Base-by-base conservation (phyloP, 116 monocot genomes). In the Iris pallida region DNA sequence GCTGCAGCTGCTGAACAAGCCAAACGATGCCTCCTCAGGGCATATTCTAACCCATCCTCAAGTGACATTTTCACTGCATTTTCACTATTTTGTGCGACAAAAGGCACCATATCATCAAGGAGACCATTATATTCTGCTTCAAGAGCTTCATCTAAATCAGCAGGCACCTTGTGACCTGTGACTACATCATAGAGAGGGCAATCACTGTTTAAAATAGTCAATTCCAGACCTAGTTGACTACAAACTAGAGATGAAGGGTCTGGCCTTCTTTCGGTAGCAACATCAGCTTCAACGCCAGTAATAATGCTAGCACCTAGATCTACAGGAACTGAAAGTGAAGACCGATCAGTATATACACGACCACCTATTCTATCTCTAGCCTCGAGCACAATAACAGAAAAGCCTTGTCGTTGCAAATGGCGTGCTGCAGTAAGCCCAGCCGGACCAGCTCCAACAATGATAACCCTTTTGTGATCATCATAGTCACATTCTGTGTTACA, bases 221-320 rank as follows among this genome's bases (percentile, higher is more conserved):
- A 77, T 45, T 93, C 88, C 65, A 93, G 85, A 59, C 98, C 90
- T 47, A 99, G 75, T 64, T 99, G 98, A 52, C 66, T 69, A 76
- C 98, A 99, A 16, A 99, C 82, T 71, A 99, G 72, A 79, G 98
- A 86, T 11, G 98, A 99, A 15, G 93, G 98, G 57, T 99, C 98
- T 47, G 98, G 80, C 67, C 86, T 85, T 73, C 98, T 88, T 82
- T 99, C 93, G 70, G 98, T 86, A 57, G 83, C 88, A 75, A 99
- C 66, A 84, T 99, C 98, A 69, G 98, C 93, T 71, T 99, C 90
- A 47, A 93, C 84, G 68, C 98, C 98, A 68, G 98, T 99, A 14
- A 99, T 99, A 53, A 99, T 99, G 75, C 98, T 93, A 40, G 98
- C 98, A 80, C 98, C 98, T 64, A 99, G 90, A 85, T 99, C 98